Evolutionary conservation across 2,329 filamentous ascomycete species (phyloP), one percentile per base, ranked within the genome.

Genomic region (Cercospora zeina): DNA sequence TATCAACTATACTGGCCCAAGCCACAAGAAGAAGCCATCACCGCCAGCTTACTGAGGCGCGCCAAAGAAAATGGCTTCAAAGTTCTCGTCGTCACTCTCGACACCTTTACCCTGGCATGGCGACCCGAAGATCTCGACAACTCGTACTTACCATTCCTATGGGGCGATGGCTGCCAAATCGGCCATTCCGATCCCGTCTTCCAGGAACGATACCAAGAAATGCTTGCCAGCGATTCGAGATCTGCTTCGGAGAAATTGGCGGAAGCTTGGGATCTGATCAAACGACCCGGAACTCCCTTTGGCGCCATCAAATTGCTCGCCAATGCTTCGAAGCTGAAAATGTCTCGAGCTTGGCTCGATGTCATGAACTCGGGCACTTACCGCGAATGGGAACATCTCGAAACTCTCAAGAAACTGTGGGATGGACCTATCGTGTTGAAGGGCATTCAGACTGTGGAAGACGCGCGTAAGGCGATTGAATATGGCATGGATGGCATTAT

Each of bases 31-130:
- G 77, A 81, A 33, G 83, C 86, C 3, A 79, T 91, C 63, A 91
- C 88, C 0, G 77, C 81, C 0, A 88, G 84, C 2, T 76, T 91
- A 9, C 78, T 91, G 6, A 72, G 75, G 1, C 81, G 88, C 0
- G 89, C 88, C 0, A 85, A 85, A 68, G 78, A 76, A 0, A 81
- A 78, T 33, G 88, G 88, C 0, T 91, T 82, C 75, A 81, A 80
- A 34, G 87, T 86, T 0, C 79, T 91, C 0, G 83, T 91, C 6
- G 86, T 92, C 0, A 92, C 89, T 0, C 78, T 91, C 0, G 89
- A 92, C 73, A 91, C 88, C 0, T 89, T 85, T 75, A 81, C 82
- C 11, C 78, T 91, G 34, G 83, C 83, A 0, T 92, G 88, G 88
- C 80, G 89, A 36, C 88, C 88, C 13, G 58, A 62, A 49, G 70